phyloP scores from a whole-genome alignment of 768 basidiomycete species.

The Kwoniella botswanensis region DNA sequence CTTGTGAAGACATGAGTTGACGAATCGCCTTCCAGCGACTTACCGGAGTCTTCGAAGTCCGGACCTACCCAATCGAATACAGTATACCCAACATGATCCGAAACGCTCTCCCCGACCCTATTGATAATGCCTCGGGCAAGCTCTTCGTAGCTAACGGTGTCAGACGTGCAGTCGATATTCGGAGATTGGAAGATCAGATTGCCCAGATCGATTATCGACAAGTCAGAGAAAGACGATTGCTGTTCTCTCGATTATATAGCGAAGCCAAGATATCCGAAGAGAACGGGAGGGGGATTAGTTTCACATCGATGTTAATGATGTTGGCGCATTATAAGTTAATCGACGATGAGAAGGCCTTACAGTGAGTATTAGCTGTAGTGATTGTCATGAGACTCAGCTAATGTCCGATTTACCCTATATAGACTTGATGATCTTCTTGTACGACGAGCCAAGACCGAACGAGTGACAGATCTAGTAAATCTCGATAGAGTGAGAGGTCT shows the following conservation, averaged over 20 bases:
- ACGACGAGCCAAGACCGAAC: slow-evolving; percentile 74
- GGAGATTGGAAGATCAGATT: slow-evolving; percentile 67
- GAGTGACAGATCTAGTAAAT: slow-evolving; percentile 82
- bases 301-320: slow-evolving; percentile 83
- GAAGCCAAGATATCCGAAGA: slow-evolving; percentile 80
- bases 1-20: not conserved
- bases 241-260: slow-evolving; percentile 79
- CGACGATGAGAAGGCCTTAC: slow-evolving; percentile 81
- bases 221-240: slow-evolving; percentile 70
- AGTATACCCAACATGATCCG: slow-evolving; percentile 68
- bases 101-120: slow-evolving; percentile 58
- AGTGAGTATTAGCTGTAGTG: slow-evolving; percentile 64
- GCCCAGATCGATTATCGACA: slow-evolving; percentile 68
- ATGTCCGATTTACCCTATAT: not conserved
- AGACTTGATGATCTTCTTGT: slow-evolving; percentile 82
- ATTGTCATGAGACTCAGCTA: not conserved
- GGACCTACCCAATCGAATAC: slow-evolving; percentile 76
- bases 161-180: slow-evolving; percentile 65
- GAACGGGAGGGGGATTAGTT: slow-evolving; percentile 79
- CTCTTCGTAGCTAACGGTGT: slow-evolving; percentile 39
- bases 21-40: slow-evolving; percentile 65
- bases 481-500: slow-evolving; percentile 82
- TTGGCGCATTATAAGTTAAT: slow-evolving; percentile 91
- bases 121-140: slow-evolving; percentile 38
- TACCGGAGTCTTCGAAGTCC: slow-evolving; percentile 83